Evolutionary conservation across 495 filamentous ascomycete species (phyloP).

Genomic region (Articulospora tetracladia): DNA sequence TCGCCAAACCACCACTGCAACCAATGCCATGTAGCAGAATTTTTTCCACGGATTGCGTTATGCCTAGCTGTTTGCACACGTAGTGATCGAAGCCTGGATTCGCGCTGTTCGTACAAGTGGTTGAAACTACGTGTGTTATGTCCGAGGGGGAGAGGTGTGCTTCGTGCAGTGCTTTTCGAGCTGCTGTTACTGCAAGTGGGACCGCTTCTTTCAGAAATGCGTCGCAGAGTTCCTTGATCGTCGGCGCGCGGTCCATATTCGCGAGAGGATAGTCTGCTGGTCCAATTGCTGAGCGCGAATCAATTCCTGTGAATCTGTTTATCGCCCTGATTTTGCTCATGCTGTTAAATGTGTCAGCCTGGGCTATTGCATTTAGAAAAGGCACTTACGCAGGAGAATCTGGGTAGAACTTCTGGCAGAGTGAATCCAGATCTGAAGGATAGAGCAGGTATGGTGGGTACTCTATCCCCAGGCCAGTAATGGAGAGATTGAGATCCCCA

Average conservation of each 20-base stretch:
- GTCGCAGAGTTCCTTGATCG: conserved; percentile 49
- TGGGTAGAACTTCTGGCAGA: conserved; percentile 44
- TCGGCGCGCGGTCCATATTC: conserved; percentile 49
- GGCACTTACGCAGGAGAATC: conserved; percentile 43
- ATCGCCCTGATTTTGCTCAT: conserved; percentile 57
- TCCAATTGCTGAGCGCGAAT: conserved; percentile 55
- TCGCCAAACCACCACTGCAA: conserved; percentile 60
- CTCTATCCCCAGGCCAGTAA: conserved; percentile 43
- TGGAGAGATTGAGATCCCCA: conserved; percentile 38
- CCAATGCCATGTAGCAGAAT: conserved; percentile 60
- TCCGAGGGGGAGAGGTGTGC: conserved; percentile 41
- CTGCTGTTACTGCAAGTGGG: conserved; percentile 51
- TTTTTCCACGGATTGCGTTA: conserved; percentile 48
- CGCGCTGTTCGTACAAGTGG: conserved; percentile 64
- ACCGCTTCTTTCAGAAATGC: conserved; percentile 56
- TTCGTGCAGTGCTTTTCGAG: conserved; percentile 56
- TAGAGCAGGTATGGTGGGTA: conserved; percentile 46
- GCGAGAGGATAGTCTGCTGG: conserved; percentile 50
- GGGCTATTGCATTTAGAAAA: background rate
- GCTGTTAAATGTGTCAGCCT: conserved; percentile 23
- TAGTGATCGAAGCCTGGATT: conserved; percentile 66
- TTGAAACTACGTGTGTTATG: conserved; percentile 63
- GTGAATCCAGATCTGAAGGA: conserved; percentile 33
- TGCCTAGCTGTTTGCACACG: conserved; percentile 50
- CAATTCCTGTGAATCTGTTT: conserved; percentile 62